Evolutionary conservation across 2,329 filamentous ascomycete species (phyloP).

Genomic region (Mycosphaerelloides madeirae): DNA sequence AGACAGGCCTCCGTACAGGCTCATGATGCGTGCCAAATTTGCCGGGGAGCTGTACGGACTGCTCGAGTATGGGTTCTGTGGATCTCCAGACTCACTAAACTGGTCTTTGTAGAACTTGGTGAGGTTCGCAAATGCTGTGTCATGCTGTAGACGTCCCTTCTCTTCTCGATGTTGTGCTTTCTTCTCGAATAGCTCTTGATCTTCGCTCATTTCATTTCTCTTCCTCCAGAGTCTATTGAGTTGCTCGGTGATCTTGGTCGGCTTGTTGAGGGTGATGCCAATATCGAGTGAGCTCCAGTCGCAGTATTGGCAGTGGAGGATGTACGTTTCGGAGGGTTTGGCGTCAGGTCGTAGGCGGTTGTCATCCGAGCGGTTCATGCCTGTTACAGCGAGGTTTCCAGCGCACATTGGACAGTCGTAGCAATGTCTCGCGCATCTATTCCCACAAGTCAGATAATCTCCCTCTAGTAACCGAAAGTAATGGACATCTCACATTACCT

Average conservation of each 20-base stretch:
- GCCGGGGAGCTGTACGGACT: conserved; percentile 68
- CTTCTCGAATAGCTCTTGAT: conserved; percentile 36
- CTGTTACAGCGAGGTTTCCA: conserved; percentile 70
- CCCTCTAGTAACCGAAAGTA: not conserved
- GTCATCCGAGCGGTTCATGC: conserved; percentile 53
- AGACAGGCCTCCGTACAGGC: conserved; percentile 68
- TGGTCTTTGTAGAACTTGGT: conserved; percentile 79
- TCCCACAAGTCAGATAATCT: conserved; percentile 8
- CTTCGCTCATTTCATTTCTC: conserved; percentile 33
- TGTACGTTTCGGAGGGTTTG: conserved; percentile 46
- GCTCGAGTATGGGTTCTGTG: conserved; percentile 43
- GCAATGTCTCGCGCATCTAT: conserved; percentile 72
- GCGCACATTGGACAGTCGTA: conserved; percentile 92
- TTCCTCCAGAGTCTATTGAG: conserved; percentile 28
- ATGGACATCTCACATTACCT: conserved; percentile 53
- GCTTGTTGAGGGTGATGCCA: conserved; percentile 78
- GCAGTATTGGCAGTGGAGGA: conserved; percentile 84
- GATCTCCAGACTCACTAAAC: conserved; percentile 59
- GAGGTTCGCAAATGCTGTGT: conserved; percentile 69
- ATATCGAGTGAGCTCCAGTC: conserved; percentile 89
- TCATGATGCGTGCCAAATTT: conserved; percentile 84
- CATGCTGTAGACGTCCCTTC: conserved; percentile 49
- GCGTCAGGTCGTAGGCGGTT: too few relatives aligned
- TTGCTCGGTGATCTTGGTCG: conserved; percentile 79
- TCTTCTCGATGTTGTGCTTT: conserved; percentile 23